These are phyloP conservation scores for Colletotrichum sp. DNA, from an alignment of 2,329 filamentous ascomycete genomes.

Conservation along the genomic window DNA sequence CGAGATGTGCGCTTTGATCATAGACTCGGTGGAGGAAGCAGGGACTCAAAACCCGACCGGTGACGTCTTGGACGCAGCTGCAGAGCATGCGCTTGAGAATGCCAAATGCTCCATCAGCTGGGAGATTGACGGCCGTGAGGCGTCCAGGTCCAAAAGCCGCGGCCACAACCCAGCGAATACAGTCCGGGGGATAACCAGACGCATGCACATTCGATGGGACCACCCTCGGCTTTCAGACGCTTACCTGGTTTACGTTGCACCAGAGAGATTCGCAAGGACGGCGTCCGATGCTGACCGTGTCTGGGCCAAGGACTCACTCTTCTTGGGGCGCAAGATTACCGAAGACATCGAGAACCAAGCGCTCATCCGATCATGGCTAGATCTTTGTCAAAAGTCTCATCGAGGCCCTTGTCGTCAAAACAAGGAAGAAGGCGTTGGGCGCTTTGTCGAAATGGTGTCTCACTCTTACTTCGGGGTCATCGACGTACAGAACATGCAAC, in stretches of 20 bases:
- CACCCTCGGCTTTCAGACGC: neutral
- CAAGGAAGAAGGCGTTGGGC: neutral
- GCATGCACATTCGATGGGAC: slow-evolving; percentile 2
- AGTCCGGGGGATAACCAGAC: neutral
- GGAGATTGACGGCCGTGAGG: slow-evolving; percentile 6
- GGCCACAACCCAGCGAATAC: neutral
- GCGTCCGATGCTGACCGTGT: neutral
- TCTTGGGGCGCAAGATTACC: neutral
- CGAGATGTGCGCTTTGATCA: neutral
- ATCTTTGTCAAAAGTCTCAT: neutral
- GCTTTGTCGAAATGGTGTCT: slow-evolving; percentile 1
- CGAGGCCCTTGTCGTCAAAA: neutral
- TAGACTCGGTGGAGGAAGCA: neutral
- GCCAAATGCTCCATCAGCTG: neutral
- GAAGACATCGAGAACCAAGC: slow-evolving; percentile 6
- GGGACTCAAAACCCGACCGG: neutral
- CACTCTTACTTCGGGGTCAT: slow-evolving; percentile 9
- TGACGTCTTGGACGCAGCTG: neutral
- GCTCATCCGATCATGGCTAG: neutral
- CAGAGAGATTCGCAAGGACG: neutral
- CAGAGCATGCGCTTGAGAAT: neutral
- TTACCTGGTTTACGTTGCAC: neutral
- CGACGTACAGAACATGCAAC: slow-evolving; percentile 12
- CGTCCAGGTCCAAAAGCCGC: neutral
- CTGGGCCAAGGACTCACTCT: slow-evolving; percentile 1